phyloP scores from a whole-genome alignment of 305 asterid genomes.

The Fraxinus xanthoxyloides region DNA sequence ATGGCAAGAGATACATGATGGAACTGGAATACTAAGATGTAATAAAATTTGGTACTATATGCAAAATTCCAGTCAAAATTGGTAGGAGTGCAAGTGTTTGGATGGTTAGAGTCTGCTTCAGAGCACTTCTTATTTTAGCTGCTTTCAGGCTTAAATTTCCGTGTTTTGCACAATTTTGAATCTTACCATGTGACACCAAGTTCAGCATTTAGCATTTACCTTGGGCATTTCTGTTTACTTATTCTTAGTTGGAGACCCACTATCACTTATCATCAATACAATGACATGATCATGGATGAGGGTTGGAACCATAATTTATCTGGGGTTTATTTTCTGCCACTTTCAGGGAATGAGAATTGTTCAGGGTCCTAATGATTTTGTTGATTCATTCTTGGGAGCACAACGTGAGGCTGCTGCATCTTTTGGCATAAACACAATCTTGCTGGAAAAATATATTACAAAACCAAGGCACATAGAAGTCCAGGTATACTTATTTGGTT shows the following conservation, averaged over 20 bases:
- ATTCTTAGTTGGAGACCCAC: neutral
- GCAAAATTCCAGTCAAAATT: constrained; percentile 6
- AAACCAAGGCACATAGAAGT: constrained; percentile 97
- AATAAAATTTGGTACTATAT: constrained; percentile 8
- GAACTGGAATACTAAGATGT: constrained; percentile 11
- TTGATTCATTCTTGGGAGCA: constrained; percentile 84
- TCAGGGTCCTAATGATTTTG: constrained; percentile 71
- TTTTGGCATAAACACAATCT: constrained; percentile 77
- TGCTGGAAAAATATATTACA: constrained; percentile 92
- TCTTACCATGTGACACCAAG: neutral
- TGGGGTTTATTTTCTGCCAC: constrained; percentile 18
- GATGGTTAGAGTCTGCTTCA: constrained; percentile 17
- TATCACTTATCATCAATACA: constrained; percentile 7
- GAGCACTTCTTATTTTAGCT: constrained; percentile 6
- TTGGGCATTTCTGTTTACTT: constrained; percentile 12
- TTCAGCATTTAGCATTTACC: neutral
- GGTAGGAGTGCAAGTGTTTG: constrained; percentile 7
- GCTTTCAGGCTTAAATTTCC: constrained; percentile 13
- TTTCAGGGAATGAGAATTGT: constrained; percentile 96
- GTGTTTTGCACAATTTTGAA: neutral
- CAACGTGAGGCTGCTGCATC: constrained; percentile 99
- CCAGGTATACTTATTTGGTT: constrained; percentile 57
- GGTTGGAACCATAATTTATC: constrained; percentile 13
- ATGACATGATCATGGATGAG: constrained; percentile 10
- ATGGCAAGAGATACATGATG: neutral